Evolutionary conservation across 2,329 filamentous ascomycete species (phyloP), one percentile per base, ranked within the genome.

Genomic region (Helicocarpus griseus): DNA sequence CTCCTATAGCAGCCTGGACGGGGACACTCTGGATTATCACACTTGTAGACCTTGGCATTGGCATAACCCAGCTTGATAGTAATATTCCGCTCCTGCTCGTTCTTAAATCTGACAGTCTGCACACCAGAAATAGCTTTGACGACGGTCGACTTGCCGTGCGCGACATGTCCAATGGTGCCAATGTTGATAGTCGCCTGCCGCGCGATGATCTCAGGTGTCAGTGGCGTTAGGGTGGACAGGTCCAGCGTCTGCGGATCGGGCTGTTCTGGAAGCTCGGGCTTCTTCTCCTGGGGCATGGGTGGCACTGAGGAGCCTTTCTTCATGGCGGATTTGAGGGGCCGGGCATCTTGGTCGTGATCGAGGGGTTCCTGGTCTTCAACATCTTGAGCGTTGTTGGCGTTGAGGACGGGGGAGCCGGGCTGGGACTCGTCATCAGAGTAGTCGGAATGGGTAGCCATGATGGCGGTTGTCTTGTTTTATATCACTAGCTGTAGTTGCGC

Each of bases 1-100:
- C 89, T 95, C 71, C 87, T 82, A 77, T 90, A 98, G 80, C 91
- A 97, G 61, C 87, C 90, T 58, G 93, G 93, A 63, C 93, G 81
- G 54, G 93, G 93, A 77, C 93, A 98, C 60, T 87, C 85, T 50
- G 77, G 70, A 73, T 88, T 96, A 73, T 96, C 89, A 73, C 93
- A 98, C 79, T 96, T 88, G 84, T 97, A 98, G 72, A 98, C 90
- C 76, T 98, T 97, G 64, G 93, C 93, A 72, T 98, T 98, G 70
- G 93, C 93, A 72, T 98, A 98, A 69, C 93, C 93, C 64, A 98
- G 82, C 83, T 98, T 98, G 79, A 98, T 98, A 65, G 93, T 98
- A 67, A 98, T 98, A 73, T 98, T 98, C 67, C 93, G 82, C 76
- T 97, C 94, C 74, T 96, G 77, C 76, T 98, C 93, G 77, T 97